Conservation (phyloP, 495 filamentous ascomycete species). For the Neurospora intermedia region DNA sequence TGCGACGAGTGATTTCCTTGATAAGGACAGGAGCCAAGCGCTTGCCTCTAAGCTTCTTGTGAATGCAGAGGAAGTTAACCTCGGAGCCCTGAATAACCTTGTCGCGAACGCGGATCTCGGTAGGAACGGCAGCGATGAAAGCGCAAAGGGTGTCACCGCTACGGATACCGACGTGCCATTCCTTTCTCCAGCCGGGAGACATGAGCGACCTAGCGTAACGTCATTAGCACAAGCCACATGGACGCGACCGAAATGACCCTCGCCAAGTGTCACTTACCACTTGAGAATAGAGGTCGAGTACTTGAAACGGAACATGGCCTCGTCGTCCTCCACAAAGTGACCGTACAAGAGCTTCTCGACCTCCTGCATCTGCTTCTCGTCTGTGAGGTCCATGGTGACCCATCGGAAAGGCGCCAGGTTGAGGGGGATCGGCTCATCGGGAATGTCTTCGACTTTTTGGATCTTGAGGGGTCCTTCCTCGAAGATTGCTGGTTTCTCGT, state of each 20-base stretch:
- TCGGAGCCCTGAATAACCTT: conserved; percentile 69
- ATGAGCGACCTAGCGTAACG: conserved; percentile 61
- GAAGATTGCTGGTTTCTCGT: conserved; percentile 31
- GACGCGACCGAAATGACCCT: not conserved
- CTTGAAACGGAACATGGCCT: conserved; percentile 94
- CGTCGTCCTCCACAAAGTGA: conserved; percentile 94
- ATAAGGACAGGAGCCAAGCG: conserved; percentile 86
- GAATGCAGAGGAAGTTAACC: conserved; percentile 95
- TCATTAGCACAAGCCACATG: conserved; percentile 11
- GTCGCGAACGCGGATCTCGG: conserved; percentile 66
- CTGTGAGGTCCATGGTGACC: conserved; percentile 77
- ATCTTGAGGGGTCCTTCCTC: conserved; percentile 46
- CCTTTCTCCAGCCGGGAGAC: conserved; percentile 86
- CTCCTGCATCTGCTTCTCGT: conserved; percentile 53
- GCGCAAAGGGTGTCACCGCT: conserved; percentile 74
- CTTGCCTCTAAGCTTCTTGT: conserved; percentile 94
- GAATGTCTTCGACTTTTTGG: conserved; percentile 64
- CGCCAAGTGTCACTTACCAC: conserved; percentile 47
- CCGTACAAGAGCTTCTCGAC: conserved; percentile 79
- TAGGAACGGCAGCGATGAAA: conserved; percentile 88
- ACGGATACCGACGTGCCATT: conserved; percentile 93
- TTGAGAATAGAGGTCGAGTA: conserved; percentile 82
- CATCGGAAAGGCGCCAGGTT: conserved; percentile 75
- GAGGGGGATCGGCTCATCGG: conserved; percentile 55
- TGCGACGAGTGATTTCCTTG: conserved; percentile 89